These are phyloP conservation scores for Geotrichum macrosporum DNA, from an alignment of 1,139 yeast genomes.

Conservation along the genomic window DNA sequence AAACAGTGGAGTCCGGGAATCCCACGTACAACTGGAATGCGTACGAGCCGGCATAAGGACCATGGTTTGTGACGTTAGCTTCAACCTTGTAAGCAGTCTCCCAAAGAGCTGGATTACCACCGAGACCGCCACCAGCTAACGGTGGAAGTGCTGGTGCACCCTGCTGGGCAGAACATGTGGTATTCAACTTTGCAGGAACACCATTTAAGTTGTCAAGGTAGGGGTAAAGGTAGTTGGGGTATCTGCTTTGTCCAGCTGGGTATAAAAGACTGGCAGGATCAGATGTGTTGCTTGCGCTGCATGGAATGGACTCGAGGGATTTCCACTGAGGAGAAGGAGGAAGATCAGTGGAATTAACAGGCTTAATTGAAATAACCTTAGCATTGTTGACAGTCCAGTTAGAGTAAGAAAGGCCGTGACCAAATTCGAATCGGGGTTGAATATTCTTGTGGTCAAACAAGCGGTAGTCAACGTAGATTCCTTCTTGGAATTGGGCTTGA, in stretches of 20 bases:
- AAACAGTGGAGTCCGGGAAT: constrained; percentile 44
- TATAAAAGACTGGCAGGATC: constrained; percentile 56
- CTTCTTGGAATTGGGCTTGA: constrained; percentile 43
- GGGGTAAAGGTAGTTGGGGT: constrained; percentile 33
- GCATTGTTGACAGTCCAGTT: constrained; percentile 41
- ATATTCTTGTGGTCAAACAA: constrained; percentile 55
- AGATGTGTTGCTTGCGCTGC: constrained; percentile 23
- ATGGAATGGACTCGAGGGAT: neutral
- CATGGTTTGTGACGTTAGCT: constrained; percentile 50
- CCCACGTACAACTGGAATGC: constrained; percentile 58
- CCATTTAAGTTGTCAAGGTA: constrained; percentile 28
- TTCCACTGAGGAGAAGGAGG: constrained; percentile 43
- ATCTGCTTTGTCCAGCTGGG: constrained; percentile 36
- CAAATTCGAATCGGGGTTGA: constrained; percentile 58
- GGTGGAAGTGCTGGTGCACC: constrained; percentile 46
- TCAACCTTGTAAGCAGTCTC: constrained; percentile 46
- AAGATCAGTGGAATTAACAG: constrained; percentile 47
- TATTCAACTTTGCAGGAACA: constrained; percentile 18
- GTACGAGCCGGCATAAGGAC: constrained; percentile 48
- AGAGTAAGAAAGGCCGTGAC: constrained; percentile 57
- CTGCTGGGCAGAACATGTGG: constrained; percentile 23
- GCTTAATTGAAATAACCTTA: constrained; percentile 40
- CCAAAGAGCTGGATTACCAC: constrained; percentile 49
- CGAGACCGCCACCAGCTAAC: constrained; percentile 56
- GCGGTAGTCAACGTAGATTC: constrained; percentile 45